Conservation (phyloP, 345 rosid genomes). For the Populus pruinosa region DNA sequence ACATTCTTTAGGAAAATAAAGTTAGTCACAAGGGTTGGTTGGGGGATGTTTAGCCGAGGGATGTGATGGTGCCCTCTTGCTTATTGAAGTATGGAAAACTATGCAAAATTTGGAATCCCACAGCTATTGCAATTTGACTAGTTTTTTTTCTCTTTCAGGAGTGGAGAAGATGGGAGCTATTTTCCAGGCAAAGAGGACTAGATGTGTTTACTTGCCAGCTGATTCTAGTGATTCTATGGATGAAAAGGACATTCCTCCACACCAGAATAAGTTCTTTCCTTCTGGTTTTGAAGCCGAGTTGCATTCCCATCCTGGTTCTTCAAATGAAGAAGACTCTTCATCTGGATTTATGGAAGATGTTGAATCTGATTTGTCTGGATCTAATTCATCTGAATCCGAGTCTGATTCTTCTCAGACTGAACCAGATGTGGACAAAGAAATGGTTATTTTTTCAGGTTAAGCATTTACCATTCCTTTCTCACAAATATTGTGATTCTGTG, state of each 20-base stretch:
- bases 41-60: constrained; percentile 20
- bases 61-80: constrained; percentile 13
- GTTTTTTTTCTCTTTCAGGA: constrained; percentile 49
- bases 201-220: constrained; percentile 43
- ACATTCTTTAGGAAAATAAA: constrained; percentile 22
- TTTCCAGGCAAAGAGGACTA: constrained; percentile 63
- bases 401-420: constrained; percentile 87
- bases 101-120: constrained; percentile 14
- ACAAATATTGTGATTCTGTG: background rate
- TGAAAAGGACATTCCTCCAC: constrained; percentile 47
- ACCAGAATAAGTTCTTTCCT: constrained; percentile 42
- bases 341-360: constrained; percentile 53
- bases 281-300: constrained; percentile 40
- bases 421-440: constrained; percentile 67
- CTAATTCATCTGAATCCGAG: constrained; percentile 44
- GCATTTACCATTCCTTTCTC: background rate
- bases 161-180: constrained; percentile 42
- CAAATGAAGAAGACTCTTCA: constrained; percentile 43
- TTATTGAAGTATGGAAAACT: constrained; percentile 20
- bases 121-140: constrained; percentile 25
- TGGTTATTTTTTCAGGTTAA: constrained; percentile 64
- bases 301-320: constrained; percentile 36
- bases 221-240: constrained; percentile 48
- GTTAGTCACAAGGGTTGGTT: constrained; percentile 13
- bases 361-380: constrained; percentile 58